Evolutionary conservation across 306 rosid genomes (phyloP), one percentile per base, ranked within the genome.

Genomic region (Castanea crenata): DNA sequence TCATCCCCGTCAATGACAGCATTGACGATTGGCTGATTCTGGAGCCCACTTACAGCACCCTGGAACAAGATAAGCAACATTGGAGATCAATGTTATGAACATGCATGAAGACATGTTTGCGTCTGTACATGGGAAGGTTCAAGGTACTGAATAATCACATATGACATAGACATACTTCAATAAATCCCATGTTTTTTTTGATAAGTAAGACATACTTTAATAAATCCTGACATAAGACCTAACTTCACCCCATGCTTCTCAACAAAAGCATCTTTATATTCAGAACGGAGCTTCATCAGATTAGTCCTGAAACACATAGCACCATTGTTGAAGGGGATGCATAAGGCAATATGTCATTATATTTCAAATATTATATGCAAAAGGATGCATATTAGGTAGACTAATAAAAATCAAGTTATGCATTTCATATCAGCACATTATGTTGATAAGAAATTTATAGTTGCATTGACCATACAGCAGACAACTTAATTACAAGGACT

Each of bases 1-100:
- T 88, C 94, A 78, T 90, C 92, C 27, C 94, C 92, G 14, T 90
- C 92, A 65, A 86, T 90, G 55, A 90, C 94, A 55, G 89, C 94
- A 79, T 90, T 90, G 25, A 85, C 85, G 71, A 74, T 75, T 9
- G 94, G 91, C 74, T 88, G 89, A 69, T 81, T 78, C 80, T 87
- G 91, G 14, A 88, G 91, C 5, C 90, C 94, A 72, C 88, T 88
- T 38, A 85, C 86, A 19, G 89, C 92, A 85, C 89, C 94, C 91
- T 90, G 69, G 78, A 88, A 80, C 69, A 62, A 49, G 34, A 82
- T 44, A 64, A 38, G 57, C 4, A 31, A 59, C n/a, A 74, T 23
- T 68, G 46, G 79, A 2, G 38, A 68, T 14, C 25, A 46, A 25
- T 12, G 58, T 59, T 35, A 61, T 61, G 44, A n/a, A 31, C 21